Percentiles rank a stretch among this genome's conserved stretches.
phyloP scores from a whole-genome alignment of 148 eudicot genomes.

The Rhododendron ovatum region DNA sequence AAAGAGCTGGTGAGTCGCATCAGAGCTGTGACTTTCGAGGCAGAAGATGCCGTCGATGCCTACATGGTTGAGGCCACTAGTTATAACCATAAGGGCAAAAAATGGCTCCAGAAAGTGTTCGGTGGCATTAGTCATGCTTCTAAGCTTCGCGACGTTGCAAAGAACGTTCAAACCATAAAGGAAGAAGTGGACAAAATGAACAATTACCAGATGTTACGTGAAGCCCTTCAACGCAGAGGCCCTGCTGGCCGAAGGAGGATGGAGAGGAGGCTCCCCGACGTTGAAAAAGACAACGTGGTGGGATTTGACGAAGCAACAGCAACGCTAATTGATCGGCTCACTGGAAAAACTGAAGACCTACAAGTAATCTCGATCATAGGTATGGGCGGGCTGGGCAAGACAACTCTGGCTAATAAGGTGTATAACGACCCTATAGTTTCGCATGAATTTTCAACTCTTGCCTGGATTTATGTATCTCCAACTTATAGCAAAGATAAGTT shows the following conservation, averaged over 20 bases:
- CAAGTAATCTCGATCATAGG: conserved; percentile 31
- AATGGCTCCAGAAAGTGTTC: neutral
- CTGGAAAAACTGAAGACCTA: neutral
- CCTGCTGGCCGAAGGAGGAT: conserved; percentile 2
- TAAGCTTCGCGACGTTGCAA: neutral
- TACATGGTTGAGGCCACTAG: conserved; percentile 15
- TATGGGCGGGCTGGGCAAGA: conserved; percentile 38
- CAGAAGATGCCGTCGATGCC: conserved; percentile 33
- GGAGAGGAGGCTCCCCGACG: neutral
- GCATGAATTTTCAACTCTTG: conserved; percentile 13
- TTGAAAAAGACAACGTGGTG: conserved; percentile 32
- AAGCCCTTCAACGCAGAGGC: neutral
- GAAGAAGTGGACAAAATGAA: neutral
- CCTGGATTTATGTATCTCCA: conserved; percentile 32
- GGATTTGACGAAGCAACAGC: conserved; percentile 35
- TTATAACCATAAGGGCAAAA: conserved; percentile 16
- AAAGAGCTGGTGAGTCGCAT: conserved; percentile 22
- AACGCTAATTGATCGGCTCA: conserved; percentile 20
- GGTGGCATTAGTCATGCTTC: neutral
- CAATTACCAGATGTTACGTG: neutral
- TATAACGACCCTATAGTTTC: conserved; percentile 16
- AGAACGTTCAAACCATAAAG: neutral
- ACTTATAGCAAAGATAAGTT: conserved; percentile 15
- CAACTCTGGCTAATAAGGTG: conserved; percentile 32
- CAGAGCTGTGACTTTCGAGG: conserved; percentile 19